phyloP scores from a whole-genome alignment of 2,329 filamentous ascomycete species.

The Xylariaceae sp. region DNA sequence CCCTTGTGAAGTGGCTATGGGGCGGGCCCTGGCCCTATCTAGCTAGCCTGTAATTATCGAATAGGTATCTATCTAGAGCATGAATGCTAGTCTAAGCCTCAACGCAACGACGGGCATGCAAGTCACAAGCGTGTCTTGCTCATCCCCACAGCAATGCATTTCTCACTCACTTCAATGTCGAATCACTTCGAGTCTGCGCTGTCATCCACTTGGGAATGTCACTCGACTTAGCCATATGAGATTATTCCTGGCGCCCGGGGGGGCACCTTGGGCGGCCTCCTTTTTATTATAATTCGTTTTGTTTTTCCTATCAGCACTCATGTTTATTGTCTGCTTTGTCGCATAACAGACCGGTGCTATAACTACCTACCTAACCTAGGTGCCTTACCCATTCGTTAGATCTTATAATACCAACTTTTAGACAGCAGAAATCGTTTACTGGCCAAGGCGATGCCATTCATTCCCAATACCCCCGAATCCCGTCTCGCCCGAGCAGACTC shows the following conservation, averaged over 20 bases:
- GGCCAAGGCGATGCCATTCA: conserved; percentile 52
- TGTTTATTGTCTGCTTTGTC: neutral
- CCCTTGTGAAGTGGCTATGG: too few relatives aligned
- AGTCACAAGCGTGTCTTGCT: neutral
- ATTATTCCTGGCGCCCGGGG: neutral
- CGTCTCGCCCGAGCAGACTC: conserved; percentile 75
- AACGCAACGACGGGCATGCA: neutral
- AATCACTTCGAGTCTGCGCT: conserved; percentile 10
- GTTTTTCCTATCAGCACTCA: neutral
- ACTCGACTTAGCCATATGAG: conserved; percentile 1
- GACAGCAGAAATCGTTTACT: neutral
- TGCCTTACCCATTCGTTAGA: neutral
- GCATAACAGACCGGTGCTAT: neutral
- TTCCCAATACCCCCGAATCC: conserved; percentile 73
- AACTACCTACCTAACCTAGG: neutral
- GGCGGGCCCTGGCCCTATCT: too few relatives aligned
- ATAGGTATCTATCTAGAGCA: too few relatives aligned
- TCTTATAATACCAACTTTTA: neutral
- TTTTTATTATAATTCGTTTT: neutral
- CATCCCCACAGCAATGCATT: conserved; percentile 4
- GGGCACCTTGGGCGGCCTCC: neutral
- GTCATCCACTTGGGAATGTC: conserved; percentile 3
- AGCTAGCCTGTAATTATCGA: too few relatives aligned
- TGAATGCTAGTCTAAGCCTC: too few relatives aligned
- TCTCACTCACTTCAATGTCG: conserved; percentile 8